phyloP scores from a whole-genome alignment of 164 flowering plant species.

The Macadamia integrifolia region DNA sequence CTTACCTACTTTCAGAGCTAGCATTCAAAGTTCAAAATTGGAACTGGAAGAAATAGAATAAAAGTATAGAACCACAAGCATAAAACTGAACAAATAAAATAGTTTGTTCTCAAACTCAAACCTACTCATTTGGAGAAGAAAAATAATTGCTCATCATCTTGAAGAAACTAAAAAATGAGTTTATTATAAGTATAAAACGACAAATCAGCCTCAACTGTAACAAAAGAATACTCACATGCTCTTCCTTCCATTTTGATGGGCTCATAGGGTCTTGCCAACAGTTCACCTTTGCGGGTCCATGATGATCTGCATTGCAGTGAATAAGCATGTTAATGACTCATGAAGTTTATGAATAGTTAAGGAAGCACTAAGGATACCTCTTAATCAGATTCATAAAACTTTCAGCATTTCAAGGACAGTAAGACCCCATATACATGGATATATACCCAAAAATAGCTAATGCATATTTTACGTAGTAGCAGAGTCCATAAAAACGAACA shows the following conservation, averaged over 20 bases:
- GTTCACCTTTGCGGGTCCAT: slow-evolving; percentile 65
- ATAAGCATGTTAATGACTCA: neutral
- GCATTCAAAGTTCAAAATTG: no score
- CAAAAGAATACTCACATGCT: slow-evolving; percentile 43
- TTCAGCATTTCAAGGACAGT: neutral
- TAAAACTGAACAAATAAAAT: neutral
- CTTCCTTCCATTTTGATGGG: slow-evolving; percentile 70
- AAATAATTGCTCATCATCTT: no score
- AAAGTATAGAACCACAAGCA: no score
- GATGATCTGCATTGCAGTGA: slow-evolving; percentile 44
- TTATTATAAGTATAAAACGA: neutral
- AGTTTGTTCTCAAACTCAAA: neutral
- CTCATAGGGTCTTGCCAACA: slow-evolving; percentile 61
- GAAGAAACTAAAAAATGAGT: neutral
- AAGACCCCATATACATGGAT: neutral
- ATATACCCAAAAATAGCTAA: neutral
- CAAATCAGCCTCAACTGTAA: neutral
- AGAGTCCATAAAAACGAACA: neutral
- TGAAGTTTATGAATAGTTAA: no score
- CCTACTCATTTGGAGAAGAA: neutral
- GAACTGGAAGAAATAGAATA: no score
- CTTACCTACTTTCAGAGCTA: no score
- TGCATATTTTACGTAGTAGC: no score
- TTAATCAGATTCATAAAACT: neutral
- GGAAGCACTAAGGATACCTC: neutral